Conservation (phyloP, 768 basidiomycete species). For the Boletus pseudopeckii region DNA sequence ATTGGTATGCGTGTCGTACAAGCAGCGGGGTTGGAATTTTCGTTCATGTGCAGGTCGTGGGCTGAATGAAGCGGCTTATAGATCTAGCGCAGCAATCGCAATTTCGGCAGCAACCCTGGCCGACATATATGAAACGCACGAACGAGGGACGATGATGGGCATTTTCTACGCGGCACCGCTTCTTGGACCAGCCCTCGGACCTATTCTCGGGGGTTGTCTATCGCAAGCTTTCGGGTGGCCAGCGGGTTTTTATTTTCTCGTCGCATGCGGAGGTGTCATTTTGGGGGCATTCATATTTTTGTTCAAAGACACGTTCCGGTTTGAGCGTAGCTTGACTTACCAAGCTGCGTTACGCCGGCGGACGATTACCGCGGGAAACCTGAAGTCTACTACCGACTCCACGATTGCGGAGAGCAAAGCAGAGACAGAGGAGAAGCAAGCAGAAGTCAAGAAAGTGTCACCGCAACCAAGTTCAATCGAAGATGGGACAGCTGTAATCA, state of each 20-base stretch:
- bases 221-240: constrained; percentile 74
- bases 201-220: constrained; percentile 66
- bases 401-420: constrained; percentile 13
- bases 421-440: constrained; percentile 9
- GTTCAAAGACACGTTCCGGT: constrained; percentile 81
- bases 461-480: constrained; percentile 19
- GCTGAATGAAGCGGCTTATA: constrained; percentile 23
- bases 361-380: constrained; percentile 22
- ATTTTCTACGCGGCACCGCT: constrained; percentile 78
- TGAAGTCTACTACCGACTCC: constrained; percentile 22
- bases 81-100: constrained; percentile 62
- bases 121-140: constrained; percentile 71
- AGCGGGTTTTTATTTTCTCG: constrained; percentile 79
- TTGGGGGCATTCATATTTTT: constrained; percentile 57
- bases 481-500: constrained; percentile 17
- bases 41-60: not conserved
- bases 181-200: constrained; percentile 70
- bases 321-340: constrained; percentile 79
- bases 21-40: constrained; percentile 51
- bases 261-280: constrained; percentile 54
- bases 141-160: constrained; percentile 78
- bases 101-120: constrained; percentile 78
- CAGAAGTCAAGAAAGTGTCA: constrained; percentile 13
- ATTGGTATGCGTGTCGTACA: constrained; percentile 71
- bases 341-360: constrained; percentile 58